A percentile compares a stretch with the other conserved stretches of the same genome.
Evolutionary conservation across 2,329 filamentous ascomycete species (phyloP).

Genomic region (Immersiporthe knoxdaviesiana): DNA sequence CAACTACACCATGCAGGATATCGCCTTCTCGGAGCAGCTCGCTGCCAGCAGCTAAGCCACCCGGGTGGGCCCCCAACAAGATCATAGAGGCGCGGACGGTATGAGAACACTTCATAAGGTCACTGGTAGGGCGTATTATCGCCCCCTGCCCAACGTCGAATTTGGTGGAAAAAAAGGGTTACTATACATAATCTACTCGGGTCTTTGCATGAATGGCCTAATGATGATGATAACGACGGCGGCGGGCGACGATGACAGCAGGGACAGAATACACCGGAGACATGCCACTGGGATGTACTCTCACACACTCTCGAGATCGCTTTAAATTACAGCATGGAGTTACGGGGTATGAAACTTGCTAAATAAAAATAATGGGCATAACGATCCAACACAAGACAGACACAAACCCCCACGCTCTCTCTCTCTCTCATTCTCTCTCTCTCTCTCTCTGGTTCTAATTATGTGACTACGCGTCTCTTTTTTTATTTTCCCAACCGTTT

Average conservation of each 20-base stretch:
- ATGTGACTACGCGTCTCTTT: not conserved
- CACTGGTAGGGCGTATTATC: not conserved
- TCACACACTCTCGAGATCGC: not conserved
- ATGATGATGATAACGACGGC: not conserved
- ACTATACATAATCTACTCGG: not conserved
- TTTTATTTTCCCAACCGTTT: not conserved
- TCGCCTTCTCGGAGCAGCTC: slow-evolving; percentile 22
- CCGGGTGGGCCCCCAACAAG: not conserved
- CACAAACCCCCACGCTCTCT: not conserved
- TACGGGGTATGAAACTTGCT: not conserved
- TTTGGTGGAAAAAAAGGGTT: not conserved
- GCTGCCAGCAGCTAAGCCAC: slow-evolving; percentile 2
- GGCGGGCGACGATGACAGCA: not conserved
- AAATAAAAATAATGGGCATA: not conserved
- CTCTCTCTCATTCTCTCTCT: too few relatives aligned
- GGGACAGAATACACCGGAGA: not conserved
- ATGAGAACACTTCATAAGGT: not conserved
- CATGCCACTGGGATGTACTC: not conserved
- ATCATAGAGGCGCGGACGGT: not conserved
- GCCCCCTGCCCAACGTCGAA: not conserved
- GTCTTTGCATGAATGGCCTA: not conserved
- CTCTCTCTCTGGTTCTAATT: not conserved
- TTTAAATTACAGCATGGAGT: not conserved
- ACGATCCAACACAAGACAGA: not conserved
- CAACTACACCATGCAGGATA: slow-evolving; percentile 32